Evolutionary conservation across 148 eudicot genomes (phyloP).

Genomic region (Rhododendron vialii): DNA sequence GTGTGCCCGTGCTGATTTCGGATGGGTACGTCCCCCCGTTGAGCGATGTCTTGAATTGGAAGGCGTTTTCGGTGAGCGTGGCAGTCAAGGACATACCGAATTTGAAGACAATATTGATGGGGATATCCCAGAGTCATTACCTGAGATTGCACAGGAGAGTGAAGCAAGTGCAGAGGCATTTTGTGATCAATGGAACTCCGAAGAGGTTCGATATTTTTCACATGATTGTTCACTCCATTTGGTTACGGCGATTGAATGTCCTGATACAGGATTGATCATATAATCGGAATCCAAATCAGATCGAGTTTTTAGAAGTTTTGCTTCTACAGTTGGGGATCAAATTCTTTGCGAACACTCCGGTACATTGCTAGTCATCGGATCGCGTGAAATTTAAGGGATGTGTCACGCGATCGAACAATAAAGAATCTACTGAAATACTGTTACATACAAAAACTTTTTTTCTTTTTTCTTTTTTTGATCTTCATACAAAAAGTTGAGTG

Average conservation of each 20-base stretch:
- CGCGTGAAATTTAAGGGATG: background rate
- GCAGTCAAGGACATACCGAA: conserved; percentile 40
- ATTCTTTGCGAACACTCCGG: background rate
- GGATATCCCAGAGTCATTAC: conserved; percentile 35
- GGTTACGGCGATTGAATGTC: conserved; percentile 64
- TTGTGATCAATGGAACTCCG: conserved; percentile 33
- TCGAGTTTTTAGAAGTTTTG: background rate
- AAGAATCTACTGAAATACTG: background rate
- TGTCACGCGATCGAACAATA: background rate
- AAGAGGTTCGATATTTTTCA: conserved; percentile 50
- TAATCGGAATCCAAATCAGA: background rate
- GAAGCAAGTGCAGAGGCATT: conserved; percentile 51
- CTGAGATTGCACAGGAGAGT: conserved; percentile 45
- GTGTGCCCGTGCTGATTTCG: conserved; percentile 54
- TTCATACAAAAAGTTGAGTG: background rate
- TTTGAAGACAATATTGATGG: conserved; percentile 39
- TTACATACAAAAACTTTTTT: background rate
- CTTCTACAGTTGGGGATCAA: background rate
- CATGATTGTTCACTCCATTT: conserved; percentile 60
- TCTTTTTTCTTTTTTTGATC: too few species aligned
- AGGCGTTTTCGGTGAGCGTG: conserved; percentile 32
- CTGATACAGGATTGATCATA: background rate
- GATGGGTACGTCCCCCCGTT: conserved; percentile 40
- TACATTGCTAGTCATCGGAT: background rate
- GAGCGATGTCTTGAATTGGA: conserved; percentile 62